These are phyloP conservation scores for Prunus persica DNA, from an alignment of 306 rosid species.

Conservation along the genomic window DNA sequence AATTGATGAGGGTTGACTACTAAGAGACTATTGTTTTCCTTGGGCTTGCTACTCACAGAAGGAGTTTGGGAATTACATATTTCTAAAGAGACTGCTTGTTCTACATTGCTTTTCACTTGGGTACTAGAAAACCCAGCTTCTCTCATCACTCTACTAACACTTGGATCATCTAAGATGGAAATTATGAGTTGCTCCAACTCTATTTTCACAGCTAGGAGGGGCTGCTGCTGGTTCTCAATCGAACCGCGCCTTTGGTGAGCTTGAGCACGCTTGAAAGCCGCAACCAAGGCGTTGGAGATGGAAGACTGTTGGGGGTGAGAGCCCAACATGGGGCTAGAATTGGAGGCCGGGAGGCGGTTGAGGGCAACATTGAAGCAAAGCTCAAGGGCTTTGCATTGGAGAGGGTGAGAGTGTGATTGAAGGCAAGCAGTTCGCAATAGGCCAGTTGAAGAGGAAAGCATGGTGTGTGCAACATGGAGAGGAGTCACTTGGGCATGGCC, in stretches of 20 bases:
- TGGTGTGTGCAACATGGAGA: conserved; percentile 87
- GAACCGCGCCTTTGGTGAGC: conserved; percentile 98
- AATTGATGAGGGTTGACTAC: conserved; percentile 7
- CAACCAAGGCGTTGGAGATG: conserved; percentile 93
- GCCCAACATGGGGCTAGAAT: conserved; percentile 60
- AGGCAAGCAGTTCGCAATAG: conserved; percentile 74
- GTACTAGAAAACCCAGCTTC: conserved; percentile 88
- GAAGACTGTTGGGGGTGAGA: conserved; percentile 60
- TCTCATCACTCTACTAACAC: conserved; percentile 92
- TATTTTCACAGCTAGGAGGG: conserved; percentile 75
- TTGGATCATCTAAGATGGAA: conserved; percentile 91
- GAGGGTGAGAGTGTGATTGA: conserved; percentile 94
- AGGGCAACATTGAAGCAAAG: conserved; percentile 97
- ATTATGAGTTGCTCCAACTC: conserved; percentile 85
- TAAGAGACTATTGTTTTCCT: conserved; percentile 31
- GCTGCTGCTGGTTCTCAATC: conserved; percentile 88
- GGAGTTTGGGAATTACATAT: conserved; percentile 46
- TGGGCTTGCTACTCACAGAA: conserved; percentile 44
- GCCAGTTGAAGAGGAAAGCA: conserved; percentile 69
- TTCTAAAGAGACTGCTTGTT: conserved; percentile 76
- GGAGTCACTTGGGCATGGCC: conserved; percentile 99
- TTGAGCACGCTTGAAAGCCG: conserved; percentile 93
- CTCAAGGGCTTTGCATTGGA: conserved; percentile 94
- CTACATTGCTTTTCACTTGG: conserved; percentile 85
- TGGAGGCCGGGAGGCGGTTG: conserved; percentile 83